These are phyloP conservation scores for Dictyostelium capitatum DNA, from an alignment of 78 protist species.

Conservation along the genomic window DNA sequence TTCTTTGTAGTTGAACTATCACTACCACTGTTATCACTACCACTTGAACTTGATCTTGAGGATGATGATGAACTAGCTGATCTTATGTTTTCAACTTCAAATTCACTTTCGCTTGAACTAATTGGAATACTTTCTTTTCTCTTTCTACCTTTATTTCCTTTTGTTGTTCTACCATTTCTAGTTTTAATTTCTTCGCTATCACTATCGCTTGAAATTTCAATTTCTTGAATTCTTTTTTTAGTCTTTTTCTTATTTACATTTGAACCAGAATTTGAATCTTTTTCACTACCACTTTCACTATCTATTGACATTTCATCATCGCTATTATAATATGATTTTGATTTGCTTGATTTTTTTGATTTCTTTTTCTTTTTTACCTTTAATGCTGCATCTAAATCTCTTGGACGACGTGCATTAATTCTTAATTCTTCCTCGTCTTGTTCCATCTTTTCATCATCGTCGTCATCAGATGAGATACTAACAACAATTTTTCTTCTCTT, in stretches of 20 bases:
- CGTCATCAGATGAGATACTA: neutral
- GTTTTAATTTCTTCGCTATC: neutral
- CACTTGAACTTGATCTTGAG: neutral
- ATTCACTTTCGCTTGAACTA: neutral
- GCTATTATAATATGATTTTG: neutral
- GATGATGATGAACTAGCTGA: neutral
- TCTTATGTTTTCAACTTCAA: neutral
- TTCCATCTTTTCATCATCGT: neutral
- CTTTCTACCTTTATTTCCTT: neutral
- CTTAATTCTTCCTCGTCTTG: neutral
- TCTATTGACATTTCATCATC: neutral
- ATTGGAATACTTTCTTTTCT: neutral
- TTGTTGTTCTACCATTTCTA: neutral
- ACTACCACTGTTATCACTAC: neutral
- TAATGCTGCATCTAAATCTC: neutral
- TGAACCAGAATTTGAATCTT: neutral
- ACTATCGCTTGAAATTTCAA: neutral
- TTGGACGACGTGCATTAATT: neutral
- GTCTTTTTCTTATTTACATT: neutral
- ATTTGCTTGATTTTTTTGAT: neutral
- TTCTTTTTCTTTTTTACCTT: neutral
- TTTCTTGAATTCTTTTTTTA: neutral
- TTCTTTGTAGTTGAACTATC: neutral
- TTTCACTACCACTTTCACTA: neutral
- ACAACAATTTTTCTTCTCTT: neutral